A percentile compares a stretch with the other conserved stretches of the same genome.
These are phyloP conservation scores for Saururus chinensis DNA, from an alignment of 164 flowering plant genomes.

Conservation along the genomic window DNA sequence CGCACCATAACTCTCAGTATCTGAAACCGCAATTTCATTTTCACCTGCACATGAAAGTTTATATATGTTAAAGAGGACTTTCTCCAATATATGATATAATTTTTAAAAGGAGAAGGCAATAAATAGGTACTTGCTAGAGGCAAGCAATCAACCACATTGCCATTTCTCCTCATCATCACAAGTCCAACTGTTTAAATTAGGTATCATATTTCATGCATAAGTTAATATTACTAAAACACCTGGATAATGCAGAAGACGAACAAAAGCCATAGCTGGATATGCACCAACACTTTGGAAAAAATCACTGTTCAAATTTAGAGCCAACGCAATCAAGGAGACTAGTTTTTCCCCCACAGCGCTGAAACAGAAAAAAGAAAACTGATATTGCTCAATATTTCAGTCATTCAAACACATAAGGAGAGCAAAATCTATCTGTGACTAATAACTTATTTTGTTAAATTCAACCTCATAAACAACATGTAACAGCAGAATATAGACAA, in stretches of 20 bases:
- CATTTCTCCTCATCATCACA: not conserved
- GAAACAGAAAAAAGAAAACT: not conserved
- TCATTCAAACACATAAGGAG: not conserved
- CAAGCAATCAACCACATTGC: not conserved
- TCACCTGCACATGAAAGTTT: slow-evolving; percentile 34
- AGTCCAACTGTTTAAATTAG: too few relatives aligned
- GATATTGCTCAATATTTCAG: not conserved
- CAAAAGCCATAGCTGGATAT: slow-evolving; percentile 30
- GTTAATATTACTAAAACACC: slow-evolving; percentile 22
- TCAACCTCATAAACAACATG: too few relatives aligned
- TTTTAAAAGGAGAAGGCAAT: not conserved
- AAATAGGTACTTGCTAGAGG: not conserved
- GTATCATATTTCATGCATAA: too few relatives aligned
- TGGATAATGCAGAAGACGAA: slow-evolving; percentile 81
- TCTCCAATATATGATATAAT: not conserved
- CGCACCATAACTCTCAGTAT: slow-evolving; percentile 49
- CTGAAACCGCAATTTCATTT: slow-evolving; percentile 25
- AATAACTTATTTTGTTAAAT: too few relatives aligned
- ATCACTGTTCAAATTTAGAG: slow-evolving; percentile 49
- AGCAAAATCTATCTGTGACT: not conserved
- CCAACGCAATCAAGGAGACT: slow-evolving; percentile 49
- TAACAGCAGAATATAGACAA: too few relatives aligned
- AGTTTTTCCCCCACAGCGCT: slow-evolving; percentile 47
- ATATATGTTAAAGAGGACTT: not conserved
- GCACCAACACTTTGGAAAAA: slow-evolving; percentile 70